Percentiles rank a stretch among this genome's conserved stretches.
Evolutionary conservation across 371 early-diverging fungal genomes (phyloP).

Genomic region (Rhizopus arrhizus): DNA sequence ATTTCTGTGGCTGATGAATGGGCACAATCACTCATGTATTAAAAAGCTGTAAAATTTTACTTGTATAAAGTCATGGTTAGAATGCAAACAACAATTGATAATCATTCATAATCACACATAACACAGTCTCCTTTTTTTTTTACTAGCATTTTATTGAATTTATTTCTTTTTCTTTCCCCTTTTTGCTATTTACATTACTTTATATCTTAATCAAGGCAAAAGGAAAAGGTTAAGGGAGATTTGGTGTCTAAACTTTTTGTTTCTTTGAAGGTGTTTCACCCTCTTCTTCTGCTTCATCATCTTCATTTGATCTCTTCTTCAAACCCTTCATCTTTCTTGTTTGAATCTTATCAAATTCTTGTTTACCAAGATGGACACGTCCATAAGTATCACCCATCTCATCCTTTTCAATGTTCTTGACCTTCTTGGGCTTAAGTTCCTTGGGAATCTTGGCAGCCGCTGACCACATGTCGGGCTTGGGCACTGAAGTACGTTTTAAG

Average conservation of each 20-base stretch:
- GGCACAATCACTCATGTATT: slow-evolving; percentile 51
- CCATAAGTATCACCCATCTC: slow-evolving; percentile 92
- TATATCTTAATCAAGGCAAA: neutral
- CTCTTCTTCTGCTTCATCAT: slow-evolving; percentile 48
- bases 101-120: too few relatives aligned
- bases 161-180: too few relatives aligned
- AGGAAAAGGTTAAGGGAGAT: neutral
- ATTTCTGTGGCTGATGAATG: slow-evolving; percentile 59
- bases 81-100: too few relatives aligned
- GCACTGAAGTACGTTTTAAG: slow-evolving; percentile 73
- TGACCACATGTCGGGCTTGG: slow-evolving; percentile 83
- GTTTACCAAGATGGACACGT: slow-evolving; percentile 89
- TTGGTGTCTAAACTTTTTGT: slow-evolving; percentile 44
- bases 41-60: neutral
- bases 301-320: slow-evolving; percentile 53
- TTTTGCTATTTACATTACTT: neutral
- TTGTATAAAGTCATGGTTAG: neutral
- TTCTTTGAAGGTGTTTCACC: slow-evolving; percentile 39
- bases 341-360: slow-evolving; percentile 90
- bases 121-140: too few relatives aligned
- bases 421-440: slow-evolving; percentile 86
- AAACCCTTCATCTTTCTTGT: slow-evolving; percentile 98
- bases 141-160: too few relatives aligned
- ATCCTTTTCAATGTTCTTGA: slow-evolving; percentile 89
- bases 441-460: slow-evolving; percentile 80